Conservation (phyloP, 2,329 filamentous ascomycete species). For the Exophiala bonariae region DNA sequence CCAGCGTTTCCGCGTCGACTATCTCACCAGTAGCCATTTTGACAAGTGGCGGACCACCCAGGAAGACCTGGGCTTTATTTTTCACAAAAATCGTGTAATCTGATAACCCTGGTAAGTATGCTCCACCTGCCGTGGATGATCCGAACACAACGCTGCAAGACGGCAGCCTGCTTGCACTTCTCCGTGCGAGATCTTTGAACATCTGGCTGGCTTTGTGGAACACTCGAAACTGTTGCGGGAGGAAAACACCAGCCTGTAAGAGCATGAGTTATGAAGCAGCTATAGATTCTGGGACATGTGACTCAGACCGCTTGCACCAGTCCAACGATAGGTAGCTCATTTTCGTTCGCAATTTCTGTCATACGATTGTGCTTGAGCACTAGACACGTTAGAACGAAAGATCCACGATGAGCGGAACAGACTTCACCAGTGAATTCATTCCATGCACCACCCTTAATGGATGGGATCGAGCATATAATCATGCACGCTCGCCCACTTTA, state of each 20-base stretch:
- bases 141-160: slow-evolving; percentile 48
- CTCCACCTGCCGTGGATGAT: slow-evolving; percentile 45
- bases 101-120: slow-evolving; percentile 43
- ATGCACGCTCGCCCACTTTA: slow-evolving; percentile 37
- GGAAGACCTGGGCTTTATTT: slow-evolving; percentile 46
- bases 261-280: neutral
- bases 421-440: slow-evolving; percentile 38
- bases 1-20: slow-evolving; percentile 43
- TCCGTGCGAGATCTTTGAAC: slow-evolving; percentile 42
- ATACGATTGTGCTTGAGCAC: slow-evolving; percentile 40
- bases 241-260: slow-evolving; percentile 39
- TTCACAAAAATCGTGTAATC: slow-evolving; percentile 47
- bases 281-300: neutral
- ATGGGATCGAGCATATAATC: slow-evolving; percentile 44
- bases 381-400: no score
- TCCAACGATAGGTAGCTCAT: slow-evolving; percentile 41
- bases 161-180: slow-evolving; percentile 38
- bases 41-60: slow-evolving; percentile 46
- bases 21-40: slow-evolving; percentile 50
- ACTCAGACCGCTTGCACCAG: slow-evolving; percentile 39
- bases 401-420: no score
- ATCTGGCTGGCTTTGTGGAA: slow-evolving; percentile 46
- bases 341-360: slow-evolving; percentile 40
- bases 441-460: slow-evolving; percentile 45
- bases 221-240: slow-evolving; percentile 47